Evolutionary conservation across 331 rosid species (phyloP).

Genomic region (Cucumis variabilis): DNA sequence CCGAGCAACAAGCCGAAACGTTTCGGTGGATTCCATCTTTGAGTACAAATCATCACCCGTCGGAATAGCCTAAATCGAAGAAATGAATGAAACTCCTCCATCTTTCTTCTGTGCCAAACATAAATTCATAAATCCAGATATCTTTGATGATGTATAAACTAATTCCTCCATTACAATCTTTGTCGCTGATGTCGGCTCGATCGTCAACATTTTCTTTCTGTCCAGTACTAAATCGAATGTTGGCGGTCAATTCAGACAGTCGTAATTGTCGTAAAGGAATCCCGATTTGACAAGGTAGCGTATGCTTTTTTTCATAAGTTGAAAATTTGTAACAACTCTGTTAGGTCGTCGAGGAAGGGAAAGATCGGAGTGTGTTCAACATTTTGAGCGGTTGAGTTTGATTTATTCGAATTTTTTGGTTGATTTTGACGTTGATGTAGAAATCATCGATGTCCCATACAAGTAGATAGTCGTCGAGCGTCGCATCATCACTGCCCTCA

Average conservation of each 20-base stretch:
- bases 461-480: not conserved
- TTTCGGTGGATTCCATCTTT: not conserved
- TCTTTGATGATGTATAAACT: not conserved
- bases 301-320: not conserved
- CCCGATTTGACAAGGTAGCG: conserved; percentile 36
- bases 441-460: conserved; percentile 26
- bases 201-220: conserved; percentile 9
- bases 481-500: conserved; percentile 15
- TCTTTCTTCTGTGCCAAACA: conserved; percentile 32
- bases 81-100: conserved; percentile 36
- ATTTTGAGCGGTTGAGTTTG: conserved; percentile 15
- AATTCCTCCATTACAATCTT: conserved; percentile 23
- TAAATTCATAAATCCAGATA: conserved; percentile 24
- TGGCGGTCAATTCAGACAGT: conserved; percentile 30
- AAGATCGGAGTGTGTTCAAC: conserved; percentile 34
- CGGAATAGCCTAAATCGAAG: conserved; percentile 34
- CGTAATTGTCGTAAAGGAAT: conserved; percentile 41
- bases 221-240: conserved; percentile 30
- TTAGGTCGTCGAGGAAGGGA: not conserved
- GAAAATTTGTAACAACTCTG: conserved; percentile 38
- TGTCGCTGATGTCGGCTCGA: conserved; percentile 22
- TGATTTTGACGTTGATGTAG: conserved; percentile 29
- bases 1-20: conserved; percentile 19
- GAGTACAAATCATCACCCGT: conserved; percentile 10
- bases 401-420: conserved; percentile 7